Conservation (phyloP, 208 protist species). For the Trypanosoma mega region DNA sequence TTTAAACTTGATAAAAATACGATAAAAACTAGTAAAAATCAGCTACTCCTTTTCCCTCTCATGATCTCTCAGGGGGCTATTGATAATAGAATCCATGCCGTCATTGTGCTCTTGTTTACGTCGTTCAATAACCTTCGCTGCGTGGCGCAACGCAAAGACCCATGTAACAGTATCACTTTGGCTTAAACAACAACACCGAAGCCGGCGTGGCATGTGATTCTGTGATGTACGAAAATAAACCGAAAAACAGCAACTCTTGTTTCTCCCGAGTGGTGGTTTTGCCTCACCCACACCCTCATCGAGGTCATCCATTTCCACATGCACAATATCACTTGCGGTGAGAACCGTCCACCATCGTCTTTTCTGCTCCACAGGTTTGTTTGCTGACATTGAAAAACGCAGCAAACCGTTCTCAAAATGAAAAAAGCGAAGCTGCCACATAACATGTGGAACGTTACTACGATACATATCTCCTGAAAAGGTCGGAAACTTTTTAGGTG, state of each 20-base stretch:
- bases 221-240: constrained; percentile 6
- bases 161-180: constrained; percentile 13
- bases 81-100: no score
- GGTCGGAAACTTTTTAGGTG: neutral
- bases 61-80: no score
- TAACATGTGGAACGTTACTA: constrained; percentile 10
- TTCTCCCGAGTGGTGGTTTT: constrained; percentile 9
- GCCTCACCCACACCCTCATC: constrained; percentile 13
- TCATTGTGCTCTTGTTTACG: no score
- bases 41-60: no score
- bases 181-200: constrained; percentile 14
- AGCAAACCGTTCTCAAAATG: constrained; percentile 11
- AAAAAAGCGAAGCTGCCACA: constrained; percentile 22
- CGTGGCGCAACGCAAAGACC: constrained; percentile 19
- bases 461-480: constrained; percentile 13
- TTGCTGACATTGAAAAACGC: constrained; percentile 8
- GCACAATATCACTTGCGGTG: constrained; percentile 5
- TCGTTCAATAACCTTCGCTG: constrained; percentile 9
- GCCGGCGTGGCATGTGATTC: neutral
- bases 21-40: no score
- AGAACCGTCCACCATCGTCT: constrained; percentile 14
- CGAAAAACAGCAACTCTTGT: constrained; percentile 9
- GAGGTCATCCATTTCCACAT: constrained; percentile 8
- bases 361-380: neutral
- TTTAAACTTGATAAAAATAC: no score